Conservation (phyloP, 108 stramenopile species). For the Cyclostephanos tholiformis region DNA sequence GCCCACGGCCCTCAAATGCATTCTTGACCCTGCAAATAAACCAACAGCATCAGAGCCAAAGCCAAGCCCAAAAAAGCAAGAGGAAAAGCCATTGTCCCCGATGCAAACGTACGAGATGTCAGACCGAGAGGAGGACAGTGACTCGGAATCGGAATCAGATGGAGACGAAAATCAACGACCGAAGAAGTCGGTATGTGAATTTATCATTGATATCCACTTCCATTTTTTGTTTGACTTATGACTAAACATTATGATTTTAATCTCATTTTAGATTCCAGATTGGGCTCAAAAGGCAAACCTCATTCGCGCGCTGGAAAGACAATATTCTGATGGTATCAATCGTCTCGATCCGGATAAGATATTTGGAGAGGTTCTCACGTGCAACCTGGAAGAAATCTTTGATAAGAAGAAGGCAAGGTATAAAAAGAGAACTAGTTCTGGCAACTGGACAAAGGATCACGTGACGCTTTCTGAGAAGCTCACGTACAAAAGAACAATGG, state of each 20-base stretch:
- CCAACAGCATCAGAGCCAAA: slow-evolving; percentile 4
- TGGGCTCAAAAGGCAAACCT: slow-evolving; percentile 78
- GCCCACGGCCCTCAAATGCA: slow-evolving; percentile 25
- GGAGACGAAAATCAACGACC: slow-evolving; percentile 32
- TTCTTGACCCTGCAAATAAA: slow-evolving; percentile 40
- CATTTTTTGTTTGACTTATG: not conserved
- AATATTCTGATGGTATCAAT: slow-evolving; percentile 57
- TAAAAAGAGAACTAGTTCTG: slow-evolving; percentile 74
- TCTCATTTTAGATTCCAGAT: slow-evolving; percentile 47
- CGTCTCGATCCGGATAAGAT: slow-evolving; percentile 87
- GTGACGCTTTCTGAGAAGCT: slow-evolving; percentile 83
- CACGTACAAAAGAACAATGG: slow-evolving; percentile 86
- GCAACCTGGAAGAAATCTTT: slow-evolving; percentile 93
- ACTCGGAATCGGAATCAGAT: slow-evolving; percentile 68
- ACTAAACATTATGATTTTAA: not conserved
- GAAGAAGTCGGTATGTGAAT: slow-evolving; percentile 59
- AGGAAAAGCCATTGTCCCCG: slow-evolving; percentile 50
- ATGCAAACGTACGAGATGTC: slow-evolving; percentile 90
- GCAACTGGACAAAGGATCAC: slow-evolving; percentile 86
- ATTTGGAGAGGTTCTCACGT: slow-evolving; percentile 86
- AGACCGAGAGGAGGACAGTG: slow-evolving; percentile 78
- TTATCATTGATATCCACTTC: not conserved
- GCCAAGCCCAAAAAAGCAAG: slow-evolving; percentile 12
- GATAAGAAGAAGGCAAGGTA: slow-evolving; percentile 80
- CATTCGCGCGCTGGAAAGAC: slow-evolving; percentile 69